These are phyloP conservation scores for Penicillium diatomitis DNA, from an alignment of 495 filamentous ascomycete genomes.

Conservation along the genomic window DNA sequence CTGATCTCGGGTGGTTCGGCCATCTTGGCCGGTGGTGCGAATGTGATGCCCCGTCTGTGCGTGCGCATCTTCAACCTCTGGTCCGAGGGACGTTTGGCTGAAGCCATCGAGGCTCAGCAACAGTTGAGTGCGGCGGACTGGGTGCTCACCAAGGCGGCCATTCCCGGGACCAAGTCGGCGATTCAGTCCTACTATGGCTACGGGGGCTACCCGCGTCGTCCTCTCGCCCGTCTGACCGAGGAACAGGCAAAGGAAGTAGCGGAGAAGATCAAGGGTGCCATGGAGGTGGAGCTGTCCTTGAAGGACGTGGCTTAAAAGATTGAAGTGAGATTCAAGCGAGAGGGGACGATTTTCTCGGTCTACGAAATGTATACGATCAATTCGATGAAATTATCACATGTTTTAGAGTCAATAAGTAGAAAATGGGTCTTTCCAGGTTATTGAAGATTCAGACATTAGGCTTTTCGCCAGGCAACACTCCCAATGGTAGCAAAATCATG, in stretches of 20 bases:
- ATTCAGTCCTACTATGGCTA: conserved; percentile 81
- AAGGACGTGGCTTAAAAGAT: conserved; percentile 26
- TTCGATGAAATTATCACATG: too few relatives aligned
- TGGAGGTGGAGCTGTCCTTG: conserved; percentile 53
- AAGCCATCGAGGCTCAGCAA: conserved; percentile 66
- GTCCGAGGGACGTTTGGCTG: conserved; percentile 58
- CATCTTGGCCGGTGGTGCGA: conserved; percentile 80
- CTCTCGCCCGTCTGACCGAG: conserved; percentile 54
- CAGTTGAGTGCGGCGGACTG: conserved; percentile 69
- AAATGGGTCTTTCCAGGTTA: too few relatives aligned
- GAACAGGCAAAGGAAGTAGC: conserved; percentile 47
- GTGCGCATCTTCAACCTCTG: conserved; percentile 77
- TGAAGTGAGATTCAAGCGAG: too few relatives aligned
- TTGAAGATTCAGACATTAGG: too few relatives aligned
- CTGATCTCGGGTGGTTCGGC: conserved; percentile 70
- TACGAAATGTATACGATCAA: too few relatives aligned
- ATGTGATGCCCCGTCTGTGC: conserved; percentile 75
- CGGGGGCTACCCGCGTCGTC: conserved; percentile 66
- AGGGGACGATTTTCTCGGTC: too few relatives aligned
- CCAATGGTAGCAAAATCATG: too few relatives aligned
- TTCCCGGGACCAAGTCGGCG: conserved; percentile 78
- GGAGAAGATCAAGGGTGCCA: conserved; percentile 57
- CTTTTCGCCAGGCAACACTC: too few relatives aligned
- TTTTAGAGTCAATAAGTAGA: too few relatives aligned
- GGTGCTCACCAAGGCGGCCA: conserved; percentile 77